Conservation (phyloP, 2,329 filamentous ascomycete species). For the Botrytis fragariae region DNA sequence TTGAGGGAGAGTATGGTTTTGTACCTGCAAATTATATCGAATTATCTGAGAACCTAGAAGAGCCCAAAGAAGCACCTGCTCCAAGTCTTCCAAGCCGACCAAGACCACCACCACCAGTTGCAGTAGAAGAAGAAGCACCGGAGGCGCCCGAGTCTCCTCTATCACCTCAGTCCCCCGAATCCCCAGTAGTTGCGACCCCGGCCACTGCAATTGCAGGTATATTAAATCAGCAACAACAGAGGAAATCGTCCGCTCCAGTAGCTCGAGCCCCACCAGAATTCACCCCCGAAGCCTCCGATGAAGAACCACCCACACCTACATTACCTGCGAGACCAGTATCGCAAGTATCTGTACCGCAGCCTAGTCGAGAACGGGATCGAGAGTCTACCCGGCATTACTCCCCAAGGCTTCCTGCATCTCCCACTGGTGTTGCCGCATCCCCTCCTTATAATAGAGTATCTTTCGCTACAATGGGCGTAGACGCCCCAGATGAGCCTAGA, state of each 20-base stretch:
- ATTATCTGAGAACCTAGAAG: slow-evolving; percentile 46
- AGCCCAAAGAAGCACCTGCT: slow-evolving; percentile 35
- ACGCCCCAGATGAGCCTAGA: slow-evolving; percentile 48
- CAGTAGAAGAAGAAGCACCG: slow-evolving; percentile 27
- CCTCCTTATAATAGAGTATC: slow-evolving; percentile 53
- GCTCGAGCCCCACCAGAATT: slow-evolving; percentile 51
- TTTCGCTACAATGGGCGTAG: slow-evolving; percentile 39
- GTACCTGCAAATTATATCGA: slow-evolving; percentile 97
- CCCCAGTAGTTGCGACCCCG: slow-evolving; percentile 29
- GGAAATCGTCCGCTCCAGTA: slow-evolving; percentile 37
- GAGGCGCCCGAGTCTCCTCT: slow-evolving; percentile 12
- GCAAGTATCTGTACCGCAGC: slow-evolving; percentile 47
- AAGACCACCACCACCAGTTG: slow-evolving; percentile 31
- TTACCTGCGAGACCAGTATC: slow-evolving; percentile 63
- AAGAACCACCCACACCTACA: slow-evolving; percentile 57
- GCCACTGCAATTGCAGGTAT: slow-evolving; percentile 53
- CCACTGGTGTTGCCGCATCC: slow-evolving; percentile 42
- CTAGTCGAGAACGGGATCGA: slow-evolving; percentile 24
- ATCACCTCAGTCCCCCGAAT: slow-evolving; percentile 17
- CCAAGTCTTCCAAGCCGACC: slow-evolving; percentile 40
- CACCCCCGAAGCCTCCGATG: slow-evolving; percentile 66
- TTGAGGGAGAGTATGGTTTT: slow-evolving; percentile 85
- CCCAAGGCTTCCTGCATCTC: slow-evolving; percentile 44
- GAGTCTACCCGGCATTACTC: slow-evolving; percentile 32
- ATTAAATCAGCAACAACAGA: slow-evolving; percentile 48